These are phyloP conservation scores for Didymella pomorum DNA, from an alignment of 2,329 filamentous ascomycete species.

Conservation along the genomic window DNA sequence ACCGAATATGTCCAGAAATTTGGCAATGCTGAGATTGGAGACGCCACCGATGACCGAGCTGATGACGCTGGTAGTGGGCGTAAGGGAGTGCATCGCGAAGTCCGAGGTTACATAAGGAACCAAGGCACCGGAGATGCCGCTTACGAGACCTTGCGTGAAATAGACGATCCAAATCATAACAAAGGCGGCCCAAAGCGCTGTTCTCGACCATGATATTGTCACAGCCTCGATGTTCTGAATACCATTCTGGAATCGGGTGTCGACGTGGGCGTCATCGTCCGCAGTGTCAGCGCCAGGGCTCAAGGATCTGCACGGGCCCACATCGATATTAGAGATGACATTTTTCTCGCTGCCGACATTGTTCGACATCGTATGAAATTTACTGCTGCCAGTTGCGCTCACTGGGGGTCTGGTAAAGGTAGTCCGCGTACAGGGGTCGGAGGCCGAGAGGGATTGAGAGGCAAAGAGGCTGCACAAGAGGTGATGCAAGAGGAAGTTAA, in stretches of 20 bases:
- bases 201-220: background rate
- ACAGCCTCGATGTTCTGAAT: background rate
- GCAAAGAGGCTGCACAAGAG: too few relatives aligned
- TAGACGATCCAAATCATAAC: background rate
- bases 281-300: background rate
- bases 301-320: background rate
- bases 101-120: background rate
- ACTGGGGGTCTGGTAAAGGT: too few relatives aligned
- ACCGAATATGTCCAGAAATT: background rate
- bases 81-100: background rate
- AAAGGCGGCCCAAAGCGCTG: background rate
- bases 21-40: background rate
- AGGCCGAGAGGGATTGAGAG: too few relatives aligned
- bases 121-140: background rate
- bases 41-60: background rate
- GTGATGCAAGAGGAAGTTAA: too few relatives aligned
- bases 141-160: background rate
- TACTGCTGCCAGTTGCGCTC: too few relatives aligned
- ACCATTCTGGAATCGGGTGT: background rate
- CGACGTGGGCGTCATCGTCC: background rate
- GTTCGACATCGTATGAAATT: background rate
- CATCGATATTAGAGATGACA: background rate
- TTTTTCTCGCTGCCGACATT: background rate
- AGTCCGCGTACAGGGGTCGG: too few relatives aligned
- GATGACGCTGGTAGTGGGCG: background rate